A percentile compares a stretch with the other conserved stretches of the same genome.
Conservation (phyloP, 495 filamentous ascomycete genomes). For the Aspergillus indologenus region DNA sequence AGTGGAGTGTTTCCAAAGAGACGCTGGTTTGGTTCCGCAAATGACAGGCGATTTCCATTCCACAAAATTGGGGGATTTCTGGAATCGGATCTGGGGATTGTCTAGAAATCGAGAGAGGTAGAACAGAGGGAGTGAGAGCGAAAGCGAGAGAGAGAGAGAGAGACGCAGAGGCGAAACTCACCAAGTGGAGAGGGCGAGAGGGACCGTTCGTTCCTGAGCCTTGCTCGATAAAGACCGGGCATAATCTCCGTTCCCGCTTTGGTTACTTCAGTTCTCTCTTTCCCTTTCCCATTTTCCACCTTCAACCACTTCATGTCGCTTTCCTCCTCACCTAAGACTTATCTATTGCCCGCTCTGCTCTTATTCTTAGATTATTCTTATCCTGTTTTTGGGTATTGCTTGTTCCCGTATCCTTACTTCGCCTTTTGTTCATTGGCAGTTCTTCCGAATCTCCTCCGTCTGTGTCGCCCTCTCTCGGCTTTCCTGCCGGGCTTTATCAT, state of each 20-base stretch:
- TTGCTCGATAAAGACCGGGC: not conserved
- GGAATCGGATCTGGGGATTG: not conserved
- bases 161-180: not conserved
- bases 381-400: constrained; percentile 8
- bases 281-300: constrained; percentile 25
- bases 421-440: constrained; percentile 11
- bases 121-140: too few species aligned
- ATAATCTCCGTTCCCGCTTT: constrained; percentile 4
- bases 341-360: not conserved
- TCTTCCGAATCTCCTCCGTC: constrained; percentile 11
- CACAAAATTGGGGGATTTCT: not conserved
- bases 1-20: not conserved
- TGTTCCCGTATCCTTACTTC: constrained; percentile 21
- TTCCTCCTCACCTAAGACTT: not conserved
- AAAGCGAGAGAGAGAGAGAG: not conserved
- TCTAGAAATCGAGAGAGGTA: not conserved
- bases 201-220: not conserved
- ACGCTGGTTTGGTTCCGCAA: not conserved
- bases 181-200: not conserved
- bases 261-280: constrained; percentile 14
- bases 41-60: not conserved
- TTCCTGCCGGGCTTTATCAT: constrained; percentile 24
- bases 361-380: constrained; percentile 13
- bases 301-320: not conserved
- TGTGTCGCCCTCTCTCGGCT: constrained; percentile 7